A percentile compares a stretch with the other conserved stretches of the same genome.
Evolutionary conservation across 2,329 filamentous ascomycete species (phyloP).

Genomic region (Aspergillus terreus): DNA sequence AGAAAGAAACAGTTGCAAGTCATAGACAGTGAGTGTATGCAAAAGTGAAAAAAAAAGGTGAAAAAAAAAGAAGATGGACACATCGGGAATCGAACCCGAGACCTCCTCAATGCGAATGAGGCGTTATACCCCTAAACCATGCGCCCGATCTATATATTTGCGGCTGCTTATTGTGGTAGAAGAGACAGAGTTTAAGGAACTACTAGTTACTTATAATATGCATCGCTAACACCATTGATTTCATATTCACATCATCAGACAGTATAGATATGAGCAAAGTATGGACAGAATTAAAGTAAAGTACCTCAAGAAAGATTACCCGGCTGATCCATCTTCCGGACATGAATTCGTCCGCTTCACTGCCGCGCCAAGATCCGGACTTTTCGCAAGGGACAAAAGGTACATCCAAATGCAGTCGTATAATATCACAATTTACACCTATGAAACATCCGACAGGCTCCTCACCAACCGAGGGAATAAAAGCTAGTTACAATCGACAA

Average conservation of each 20-base stretch:
- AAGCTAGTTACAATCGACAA: conserved; percentile 13
- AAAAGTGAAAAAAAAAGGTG: not conserved
- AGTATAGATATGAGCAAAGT: too few species aligned
- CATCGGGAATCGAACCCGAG: conserved; percentile 12
- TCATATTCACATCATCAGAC: too few species aligned
- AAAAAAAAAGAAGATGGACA: conserved; percentile 6
- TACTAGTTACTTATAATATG: too few species aligned
- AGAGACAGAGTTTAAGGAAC: too few species aligned
- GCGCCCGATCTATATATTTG: conserved; percentile 1
- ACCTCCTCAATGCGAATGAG: conserved; percentile 12
- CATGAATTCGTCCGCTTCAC: not conserved
- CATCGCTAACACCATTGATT: too few species aligned
- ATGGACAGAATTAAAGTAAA: too few species aligned
- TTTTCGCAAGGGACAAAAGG: not conserved
- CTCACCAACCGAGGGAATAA: conserved; percentile 22
- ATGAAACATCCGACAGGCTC: conserved; percentile 23
- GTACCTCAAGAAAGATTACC: not conserved
- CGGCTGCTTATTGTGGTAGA: not conserved
- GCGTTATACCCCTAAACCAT: conserved; percentile 11
- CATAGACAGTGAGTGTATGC: not conserved
- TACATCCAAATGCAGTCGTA: not conserved
- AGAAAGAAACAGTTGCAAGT: too few species aligned
- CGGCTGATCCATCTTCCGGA: not conserved
- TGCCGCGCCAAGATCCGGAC: not conserved
- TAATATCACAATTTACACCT: conserved; percentile 27